Base-by-base conservation (phyloP, 129 eudicot genomes). In the Deinandra increscens region DNA sequence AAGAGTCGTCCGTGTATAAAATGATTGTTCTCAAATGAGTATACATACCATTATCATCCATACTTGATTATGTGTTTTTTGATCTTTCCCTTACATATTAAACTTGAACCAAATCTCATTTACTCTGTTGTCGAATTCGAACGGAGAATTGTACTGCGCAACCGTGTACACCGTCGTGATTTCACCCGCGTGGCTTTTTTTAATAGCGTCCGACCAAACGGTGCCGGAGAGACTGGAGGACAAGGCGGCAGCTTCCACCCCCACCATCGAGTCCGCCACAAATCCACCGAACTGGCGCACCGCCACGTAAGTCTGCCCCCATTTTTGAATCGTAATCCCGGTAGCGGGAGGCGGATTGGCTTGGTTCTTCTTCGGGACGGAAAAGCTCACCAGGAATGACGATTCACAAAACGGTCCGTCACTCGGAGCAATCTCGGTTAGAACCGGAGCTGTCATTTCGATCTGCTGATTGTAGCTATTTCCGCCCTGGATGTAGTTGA, bases 391-490 rank as follows among this genome's bases (percentile, higher is more conserved):
- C 1, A 71, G 74, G 69, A 93, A 93, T 46, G 96, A 82, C 15
- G 95, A 84, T 18, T 87, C 83, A 33, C 98, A 92, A 45, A 92
- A 81, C 2, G 98, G 98, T 37, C 98, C 98, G 68, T 89, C 95
- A 37, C 96, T 89, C 11, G 98, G 96, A 48, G 81, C 66, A 41
- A 93, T 84, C 69, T 93, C 73, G 2, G 87, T 83, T 15, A 93
- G 73, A 43, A 93, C 98, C 0, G 97, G 98, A 46, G 88, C 96
- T 12, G 97, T 93, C 98, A 93, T 93, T 39, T 89, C 90, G 33
- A 93, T 87, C 68, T 79, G 73, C 69, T 84, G 65, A 14, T 85
- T 69, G 75, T 89, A 81, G 34, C 61, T 72, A 78, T 93, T 93
- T 56, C 80, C 54, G 49, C 98, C 98, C 63, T 81, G 95, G 73